Evolutionary conservation across 2,329 filamentous ascomycete species (phyloP).

Genomic region (Blumeriella jaapii): DNA sequence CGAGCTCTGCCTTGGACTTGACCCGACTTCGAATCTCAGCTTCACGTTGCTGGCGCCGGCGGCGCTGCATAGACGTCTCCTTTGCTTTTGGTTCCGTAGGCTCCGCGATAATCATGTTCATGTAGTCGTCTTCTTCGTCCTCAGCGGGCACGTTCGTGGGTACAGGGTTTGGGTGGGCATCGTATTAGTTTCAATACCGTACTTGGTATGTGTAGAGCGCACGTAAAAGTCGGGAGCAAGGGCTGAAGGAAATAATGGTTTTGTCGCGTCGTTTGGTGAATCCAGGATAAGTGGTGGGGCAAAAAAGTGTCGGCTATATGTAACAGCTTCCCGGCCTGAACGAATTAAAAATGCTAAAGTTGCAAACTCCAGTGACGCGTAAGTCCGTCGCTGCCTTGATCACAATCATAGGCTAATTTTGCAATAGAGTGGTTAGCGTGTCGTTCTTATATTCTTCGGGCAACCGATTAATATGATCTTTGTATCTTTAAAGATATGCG

Average conservation of each 20-base stretch:
- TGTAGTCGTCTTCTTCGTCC: slow-evolving; percentile 88
- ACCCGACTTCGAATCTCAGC: slow-evolving; percentile 55
- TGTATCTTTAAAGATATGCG: slow-evolving; percentile 20
- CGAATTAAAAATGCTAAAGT: too few species aligned
- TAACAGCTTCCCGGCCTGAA: too few species aligned
- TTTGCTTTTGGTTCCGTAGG: slow-evolving; percentile 35
- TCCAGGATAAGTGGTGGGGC: background rate
- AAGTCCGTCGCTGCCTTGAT: slow-evolving; percentile 20
- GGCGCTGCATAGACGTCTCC: slow-evolving; percentile 51
- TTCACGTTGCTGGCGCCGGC: slow-evolving; percentile 36
- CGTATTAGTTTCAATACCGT: too few species aligned
- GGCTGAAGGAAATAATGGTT: background rate
- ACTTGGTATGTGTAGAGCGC: too few species aligned
- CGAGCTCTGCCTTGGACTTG: slow-evolving; percentile 75
- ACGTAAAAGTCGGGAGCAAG: background rate
- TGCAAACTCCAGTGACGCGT: slow-evolving; percentile 24
- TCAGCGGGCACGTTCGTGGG: slow-evolving; percentile 25
- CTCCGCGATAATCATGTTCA: slow-evolving; percentile 86
- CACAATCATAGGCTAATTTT: slow-evolving; percentile 17
- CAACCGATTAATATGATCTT: slow-evolving; percentile 22
- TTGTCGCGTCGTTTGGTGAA: background rate
- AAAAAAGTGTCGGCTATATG: background rate
- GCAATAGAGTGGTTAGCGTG: slow-evolving; percentile 26
- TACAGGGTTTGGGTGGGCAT: slow-evolving; percentile 14
- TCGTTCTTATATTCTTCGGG: slow-evolving; percentile 26